Evolutionary conservation across 169 alveolate species (phyloP).

Genomic region (Pseudocohnilembus persalinus): DNA sequence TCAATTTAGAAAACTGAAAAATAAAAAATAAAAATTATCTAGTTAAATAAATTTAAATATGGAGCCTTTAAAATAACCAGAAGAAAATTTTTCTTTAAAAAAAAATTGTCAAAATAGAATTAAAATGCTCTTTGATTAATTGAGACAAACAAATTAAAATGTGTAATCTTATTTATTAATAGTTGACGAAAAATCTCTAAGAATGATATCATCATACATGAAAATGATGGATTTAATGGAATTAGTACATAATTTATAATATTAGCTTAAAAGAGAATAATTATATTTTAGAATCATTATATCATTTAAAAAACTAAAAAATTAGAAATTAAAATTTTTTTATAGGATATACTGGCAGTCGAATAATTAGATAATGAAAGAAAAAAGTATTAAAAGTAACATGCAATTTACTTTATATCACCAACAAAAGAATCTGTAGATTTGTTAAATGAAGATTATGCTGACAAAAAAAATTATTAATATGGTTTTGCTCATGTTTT

Average conservation of each 20-base stretch:
- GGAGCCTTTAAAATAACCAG: too few species aligned
- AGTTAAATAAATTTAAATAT: too few species aligned
- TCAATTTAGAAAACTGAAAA: too few species aligned
- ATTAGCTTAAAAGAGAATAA: constrained; percentile 33
- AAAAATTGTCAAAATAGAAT: constrained; percentile 21
- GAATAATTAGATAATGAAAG: constrained; percentile 31
- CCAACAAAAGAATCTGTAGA: constrained; percentile 29
- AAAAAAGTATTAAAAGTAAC: constrained; percentile 27
- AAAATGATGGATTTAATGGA: constrained; percentile 45
- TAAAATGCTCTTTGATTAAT: constrained; percentile 21
- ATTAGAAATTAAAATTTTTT: too few species aligned
- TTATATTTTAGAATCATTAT: too few species aligned
- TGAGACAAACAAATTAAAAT: constrained; percentile 18
- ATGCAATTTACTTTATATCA: constrained; percentile 41
- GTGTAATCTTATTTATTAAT: constrained; percentile 30
- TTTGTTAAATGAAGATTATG: constrained; percentile 21
- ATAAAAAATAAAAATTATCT: too few species aligned
- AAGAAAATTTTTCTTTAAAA: constrained; percentile 31
- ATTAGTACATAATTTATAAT: constrained; percentile 30
- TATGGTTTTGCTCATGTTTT: constrained; percentile 39
- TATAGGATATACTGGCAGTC: constrained; percentile 32
- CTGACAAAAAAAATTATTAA: constrained; percentile 31
- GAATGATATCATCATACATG: constrained; percentile 41
- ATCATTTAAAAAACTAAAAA: neutral
- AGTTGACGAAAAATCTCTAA: constrained; percentile 33